Conservation (phyloP, 2,329 filamentous ascomycete species). For the Aspergillus sp. region DNA sequence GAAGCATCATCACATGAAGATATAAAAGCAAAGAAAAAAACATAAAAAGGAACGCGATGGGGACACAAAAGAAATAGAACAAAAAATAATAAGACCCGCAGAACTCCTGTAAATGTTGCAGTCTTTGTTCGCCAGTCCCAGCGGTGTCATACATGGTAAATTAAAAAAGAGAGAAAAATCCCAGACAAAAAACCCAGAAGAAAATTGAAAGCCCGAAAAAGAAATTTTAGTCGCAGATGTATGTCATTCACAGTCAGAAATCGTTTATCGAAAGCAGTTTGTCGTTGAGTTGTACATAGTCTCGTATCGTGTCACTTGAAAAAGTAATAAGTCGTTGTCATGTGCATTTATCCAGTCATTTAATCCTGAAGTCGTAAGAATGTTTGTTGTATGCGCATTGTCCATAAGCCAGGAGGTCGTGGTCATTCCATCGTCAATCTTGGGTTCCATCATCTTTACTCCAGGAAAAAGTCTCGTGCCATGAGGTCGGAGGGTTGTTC, state of each 20-base stretch:
- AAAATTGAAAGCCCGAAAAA: too few relatives aligned
- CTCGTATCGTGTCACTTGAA: too few relatives aligned
- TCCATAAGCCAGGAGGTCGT: slow-evolving; percentile 10
- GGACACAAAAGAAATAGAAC: slow-evolving; percentile 1
- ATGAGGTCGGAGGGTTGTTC: slow-evolving; percentile 19
- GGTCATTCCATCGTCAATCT: background rate
- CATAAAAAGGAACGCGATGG: slow-evolving; percentile 1
- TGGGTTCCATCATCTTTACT: slow-evolving; percentile 7
- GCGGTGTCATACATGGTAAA: background rate
- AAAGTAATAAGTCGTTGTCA: too few relatives aligned
- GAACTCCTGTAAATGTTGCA: background rate
- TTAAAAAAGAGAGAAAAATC: too few relatives aligned
- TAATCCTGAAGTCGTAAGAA: slow-evolving; percentile 14
- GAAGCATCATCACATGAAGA: slow-evolving; percentile 7
- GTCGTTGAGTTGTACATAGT: too few relatives aligned
- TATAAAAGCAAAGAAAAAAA: slow-evolving; percentile 2
- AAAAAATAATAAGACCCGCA: slow-evolving; percentile 5
- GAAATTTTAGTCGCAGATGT: too few relatives aligned
- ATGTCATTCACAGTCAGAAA: too few relatives aligned
- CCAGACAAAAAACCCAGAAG: too few relatives aligned
- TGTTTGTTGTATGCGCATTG: background rate
- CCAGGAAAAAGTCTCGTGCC: slow-evolving; percentile 20
- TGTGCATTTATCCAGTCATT: slow-evolving; percentile 13
- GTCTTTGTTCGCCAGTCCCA: too few relatives aligned
- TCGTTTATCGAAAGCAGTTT: too few relatives aligned